Percentiles rank a stretch among this genome's conserved stretches.
These are phyloP conservation scores for Blastocystis sp. DNA, from an alignment of 352 stramenopile genomes.

Conservation along the genomic window DNA sequence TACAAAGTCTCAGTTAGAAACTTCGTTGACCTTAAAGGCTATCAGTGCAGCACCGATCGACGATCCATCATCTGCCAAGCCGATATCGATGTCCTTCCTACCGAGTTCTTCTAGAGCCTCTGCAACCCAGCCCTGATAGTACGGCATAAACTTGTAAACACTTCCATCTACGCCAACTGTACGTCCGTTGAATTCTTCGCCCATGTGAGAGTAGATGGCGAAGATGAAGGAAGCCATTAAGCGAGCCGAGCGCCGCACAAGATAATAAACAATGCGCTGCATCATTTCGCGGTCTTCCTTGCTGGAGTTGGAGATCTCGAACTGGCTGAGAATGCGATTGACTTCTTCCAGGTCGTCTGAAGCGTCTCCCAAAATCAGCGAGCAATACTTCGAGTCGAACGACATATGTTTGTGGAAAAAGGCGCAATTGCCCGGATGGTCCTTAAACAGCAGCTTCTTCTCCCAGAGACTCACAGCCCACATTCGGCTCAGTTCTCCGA, in stretches of 20 bases:
- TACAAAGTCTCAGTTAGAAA: background rate
- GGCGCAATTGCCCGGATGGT: background rate
- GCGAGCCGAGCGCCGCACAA: slow-evolving; percentile 64
- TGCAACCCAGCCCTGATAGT: slow-evolving; percentile 57
- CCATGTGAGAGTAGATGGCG: slow-evolving; percentile 64
- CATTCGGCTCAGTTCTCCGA: slow-evolving; percentile 66
- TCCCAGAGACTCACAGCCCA: slow-evolving; percentile 63
- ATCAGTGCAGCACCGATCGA: slow-evolving; percentile 56
- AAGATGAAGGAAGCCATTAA: slow-evolving; percentile 65
- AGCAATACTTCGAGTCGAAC: slow-evolving; percentile 60
- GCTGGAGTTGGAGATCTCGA: slow-evolving; percentile 34
- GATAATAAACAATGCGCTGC: slow-evolving; percentile 64
- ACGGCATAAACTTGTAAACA: slow-evolving; percentile 67
- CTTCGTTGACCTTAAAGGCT: background rate
- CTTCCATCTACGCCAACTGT: slow-evolving; percentile 67
- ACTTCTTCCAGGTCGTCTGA: slow-evolving; percentile 8
- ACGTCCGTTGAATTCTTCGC: background rate
- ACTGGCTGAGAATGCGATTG: slow-evolving; percentile 36
- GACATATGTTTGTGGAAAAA: slow-evolving; percentile 31
- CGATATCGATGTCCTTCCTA: slow-evolving; percentile 18
- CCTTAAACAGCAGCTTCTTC: slow-evolving; percentile 47
- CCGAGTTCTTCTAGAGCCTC: slow-evolving; percentile 26
- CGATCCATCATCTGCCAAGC: slow-evolving; percentile 47
- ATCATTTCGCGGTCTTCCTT: slow-evolving; percentile 65
- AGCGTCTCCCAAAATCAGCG: slow-evolving; percentile 3